These are phyloP conservation scores for Fusarium circinatum DNA, from an alignment of 2,329 filamentous ascomycete species.

Conservation along the genomic window DNA sequence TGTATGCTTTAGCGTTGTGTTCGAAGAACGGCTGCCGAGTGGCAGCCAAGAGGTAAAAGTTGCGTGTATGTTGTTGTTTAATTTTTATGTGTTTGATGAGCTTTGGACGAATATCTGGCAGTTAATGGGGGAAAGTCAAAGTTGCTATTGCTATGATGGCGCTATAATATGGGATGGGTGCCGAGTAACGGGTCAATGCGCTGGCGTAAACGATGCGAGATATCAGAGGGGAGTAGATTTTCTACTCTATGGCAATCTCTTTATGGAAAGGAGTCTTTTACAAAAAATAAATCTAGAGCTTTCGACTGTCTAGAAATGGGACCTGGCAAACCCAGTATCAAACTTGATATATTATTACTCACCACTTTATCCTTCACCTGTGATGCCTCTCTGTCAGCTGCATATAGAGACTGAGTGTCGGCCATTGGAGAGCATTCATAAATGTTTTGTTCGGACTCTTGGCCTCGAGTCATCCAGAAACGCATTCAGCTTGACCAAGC, in stretches of 20 bases:
- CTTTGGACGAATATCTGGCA: neutral
- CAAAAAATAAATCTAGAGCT: neutral
- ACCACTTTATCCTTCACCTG: too few relatives aligned
- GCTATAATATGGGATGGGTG: neutral
- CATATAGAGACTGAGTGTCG: too few relatives aligned
- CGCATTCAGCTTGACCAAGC: neutral
- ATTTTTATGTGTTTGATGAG: neutral
- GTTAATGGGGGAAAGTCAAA: neutral
- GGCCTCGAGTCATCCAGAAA: neutral
- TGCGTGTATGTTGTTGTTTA: neutral
- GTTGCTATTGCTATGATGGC: neutral
- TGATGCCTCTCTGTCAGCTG: neutral
- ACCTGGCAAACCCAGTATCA: too few relatives aligned
- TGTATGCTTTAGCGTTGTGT: slow-evolving; percentile 49
- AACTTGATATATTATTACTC: neutral
- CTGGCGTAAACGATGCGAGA: neutral
- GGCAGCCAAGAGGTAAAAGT: slow-evolving; percentile 22
- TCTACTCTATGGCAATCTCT: neutral
- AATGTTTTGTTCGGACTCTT: neutral
- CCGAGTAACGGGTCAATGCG: neutral
- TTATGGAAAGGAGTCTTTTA: neutral
- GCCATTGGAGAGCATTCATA: neutral
- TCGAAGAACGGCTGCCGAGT: slow-evolving; percentile 48
- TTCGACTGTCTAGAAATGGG: neutral
- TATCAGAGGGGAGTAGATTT: neutral